Conservation (phyloP, 108 stramenopile genomes). For the Cyclotella atomus region DNA sequence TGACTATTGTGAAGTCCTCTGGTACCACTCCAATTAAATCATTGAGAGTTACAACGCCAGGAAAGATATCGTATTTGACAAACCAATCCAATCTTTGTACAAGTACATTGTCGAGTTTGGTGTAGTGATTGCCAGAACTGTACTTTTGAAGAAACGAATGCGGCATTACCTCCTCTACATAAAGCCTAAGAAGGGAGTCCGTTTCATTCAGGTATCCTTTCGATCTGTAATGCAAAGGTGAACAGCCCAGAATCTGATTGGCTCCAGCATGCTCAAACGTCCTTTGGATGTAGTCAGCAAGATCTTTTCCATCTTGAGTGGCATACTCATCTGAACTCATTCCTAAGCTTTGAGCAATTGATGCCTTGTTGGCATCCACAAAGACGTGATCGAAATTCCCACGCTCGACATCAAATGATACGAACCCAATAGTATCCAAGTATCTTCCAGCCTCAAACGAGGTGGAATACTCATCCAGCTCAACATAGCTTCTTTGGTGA, state of each 20-base stretch:
- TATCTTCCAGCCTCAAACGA: conserved; percentile 76
- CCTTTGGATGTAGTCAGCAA: conserved; percentile 56
- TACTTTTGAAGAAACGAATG: conserved; percentile 26
- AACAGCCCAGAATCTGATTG: conserved; percentile 58
- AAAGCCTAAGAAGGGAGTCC: conserved; percentile 60
- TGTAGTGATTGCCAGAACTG: conserved; percentile 7
- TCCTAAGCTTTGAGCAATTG: conserved; percentile 33
- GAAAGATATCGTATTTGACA: conserved; percentile 46
- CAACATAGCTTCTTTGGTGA: conserved; percentile 50
- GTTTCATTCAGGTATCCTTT: conserved; percentile 40
- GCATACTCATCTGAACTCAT: conserved; percentile 36
- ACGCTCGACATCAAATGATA: conserved; percentile 55
- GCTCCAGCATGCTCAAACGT: conserved; percentile 60
- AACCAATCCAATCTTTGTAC: conserved; percentile 58
- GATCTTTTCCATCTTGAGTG: conserved; percentile 62
- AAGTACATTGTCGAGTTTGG: conserved; percentile 16
- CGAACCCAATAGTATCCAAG: conserved; percentile 77
- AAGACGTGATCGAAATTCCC: conserved; percentile 58
- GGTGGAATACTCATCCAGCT: conserved; percentile 44
- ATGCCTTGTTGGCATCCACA: conserved; percentile 54
- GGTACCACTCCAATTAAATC: conserved; percentile 69
- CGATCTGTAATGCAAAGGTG: conserved; percentile 44
- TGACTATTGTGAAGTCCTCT: conserved; percentile 60
- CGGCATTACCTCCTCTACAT: conserved; percentile 58
- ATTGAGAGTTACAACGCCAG: conserved; percentile 46